Percentiles rank a stretch among this genome's conserved stretches.
Conservation (phyloP, 345 rosid species). For the Gossypium bickii region DNA sequence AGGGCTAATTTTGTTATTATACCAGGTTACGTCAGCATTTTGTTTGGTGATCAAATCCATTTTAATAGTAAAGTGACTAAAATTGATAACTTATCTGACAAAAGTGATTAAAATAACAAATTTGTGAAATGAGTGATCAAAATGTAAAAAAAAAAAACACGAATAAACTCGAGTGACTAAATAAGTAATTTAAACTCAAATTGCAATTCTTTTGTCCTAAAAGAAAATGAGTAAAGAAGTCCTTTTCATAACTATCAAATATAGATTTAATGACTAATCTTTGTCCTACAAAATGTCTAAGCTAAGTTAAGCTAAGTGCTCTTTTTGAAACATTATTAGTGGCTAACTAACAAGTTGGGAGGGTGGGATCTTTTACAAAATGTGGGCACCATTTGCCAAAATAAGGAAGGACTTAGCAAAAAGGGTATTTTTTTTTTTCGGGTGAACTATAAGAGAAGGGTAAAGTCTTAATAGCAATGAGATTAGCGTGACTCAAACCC, state of each 20-base stretch:
- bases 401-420: neutral
- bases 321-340: neutral
- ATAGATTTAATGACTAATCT: neutral
- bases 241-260: neutral
- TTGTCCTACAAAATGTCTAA: neutral
- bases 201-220: too few relatives aligned
- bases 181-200: too few relatives aligned
- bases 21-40: rapidly evolving
- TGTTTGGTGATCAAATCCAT: too few relatives aligned
- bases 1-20: too few relatives aligned
- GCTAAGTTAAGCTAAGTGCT: neutral
- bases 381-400: neutral
- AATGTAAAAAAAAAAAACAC: too few relatives aligned
- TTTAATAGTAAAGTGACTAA: too few relatives aligned
- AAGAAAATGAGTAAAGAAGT: neutral
- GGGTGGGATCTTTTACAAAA: neutral
- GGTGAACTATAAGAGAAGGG: too few relatives aligned
- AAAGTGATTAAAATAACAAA: too few relatives aligned
- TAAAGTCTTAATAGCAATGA: too few relatives aligned
- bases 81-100: too few relatives aligned
- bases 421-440: neutral
- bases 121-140: too few relatives aligned
- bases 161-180: too few relatives aligned
- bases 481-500: rapidly evolving
- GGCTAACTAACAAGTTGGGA: neutral